phyloP scores from a whole-genome alignment of 768 basidiomycete genomes.

The Boletus vermiculosoides region DNA sequence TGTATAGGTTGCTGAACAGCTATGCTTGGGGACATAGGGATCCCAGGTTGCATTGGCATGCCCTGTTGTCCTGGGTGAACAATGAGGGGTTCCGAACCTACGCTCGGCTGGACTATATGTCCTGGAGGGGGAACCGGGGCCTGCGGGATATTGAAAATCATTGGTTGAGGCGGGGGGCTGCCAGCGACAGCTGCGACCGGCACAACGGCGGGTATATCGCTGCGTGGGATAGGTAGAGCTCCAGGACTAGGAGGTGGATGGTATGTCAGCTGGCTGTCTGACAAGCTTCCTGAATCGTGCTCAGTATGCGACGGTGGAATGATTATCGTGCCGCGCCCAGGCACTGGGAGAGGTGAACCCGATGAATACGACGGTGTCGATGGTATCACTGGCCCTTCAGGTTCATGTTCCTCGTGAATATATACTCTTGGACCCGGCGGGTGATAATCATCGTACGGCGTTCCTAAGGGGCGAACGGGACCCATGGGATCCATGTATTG shows the following conservation, averaged over 20 bases:
- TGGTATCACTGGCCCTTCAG: conserved; percentile 26
- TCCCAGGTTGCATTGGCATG: neutral
- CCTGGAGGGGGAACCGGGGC: conserved; percentile 22
- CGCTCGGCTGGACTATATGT: conserved; percentile 9
- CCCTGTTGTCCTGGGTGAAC: neutral
- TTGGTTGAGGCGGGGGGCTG: conserved; percentile 2
- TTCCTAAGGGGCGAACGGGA: conserved; percentile 41
- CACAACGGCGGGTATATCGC: conserved; percentile 17
- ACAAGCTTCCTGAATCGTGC: conserved; percentile 23
- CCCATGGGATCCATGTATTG: conserved; percentile 8
- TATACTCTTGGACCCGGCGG: conserved; percentile 7
- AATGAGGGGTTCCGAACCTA: neutral
- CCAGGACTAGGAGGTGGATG: conserved; percentile 16
- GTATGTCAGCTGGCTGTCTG: conserved; percentile 26
- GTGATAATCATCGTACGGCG: conserved; percentile 7
- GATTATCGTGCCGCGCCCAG: conserved; percentile 8
- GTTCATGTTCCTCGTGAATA: conserved; percentile 3
- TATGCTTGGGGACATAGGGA: conserved; percentile 6
- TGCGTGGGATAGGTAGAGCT: conserved; percentile 10
- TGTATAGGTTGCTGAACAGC: conserved; percentile 1
- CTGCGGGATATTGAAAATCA: neutral
- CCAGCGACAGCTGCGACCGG: conserved; percentile 14
- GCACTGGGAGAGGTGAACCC: conserved; percentile 22
- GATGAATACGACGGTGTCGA: conserved; percentile 17
- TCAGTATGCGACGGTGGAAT: conserved; percentile 12